Base-by-base conservation (phyloP, 1,284 basidiomycete species). In the Austroboletus niveus region DNA sequence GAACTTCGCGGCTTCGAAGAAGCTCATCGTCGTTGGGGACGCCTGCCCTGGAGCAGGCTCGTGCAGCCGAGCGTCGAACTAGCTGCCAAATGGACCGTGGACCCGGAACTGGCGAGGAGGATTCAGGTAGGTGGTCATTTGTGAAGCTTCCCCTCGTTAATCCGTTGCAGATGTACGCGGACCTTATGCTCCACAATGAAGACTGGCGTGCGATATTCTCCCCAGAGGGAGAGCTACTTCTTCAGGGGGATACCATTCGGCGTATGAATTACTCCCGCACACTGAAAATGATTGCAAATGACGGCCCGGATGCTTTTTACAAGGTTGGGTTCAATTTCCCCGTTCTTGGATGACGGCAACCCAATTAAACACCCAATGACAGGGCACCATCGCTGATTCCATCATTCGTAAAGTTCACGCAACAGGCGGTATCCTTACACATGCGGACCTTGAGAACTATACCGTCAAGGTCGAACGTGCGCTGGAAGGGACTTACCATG, bases 121-220 rank as follows among this genome's bases (percentile, higher is more conserved):
- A 80, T 96, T 41, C 76, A 85, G 49, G 85, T 89, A 61, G 60
- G 80, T 71, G 47, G 48, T 49, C 36, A n/a, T 4, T 32, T 17
- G 41, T 45, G 45, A 42, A 47, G 41, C 47, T 31, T 51, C 49
- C 27, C 14, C 36, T 62, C 44, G 60, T 46, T 45, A 17, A 53
- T 49, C 35, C 31, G 38, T 51, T 43, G 36, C 55, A 85, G 81
- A 71, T 68, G 66, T 81, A 74, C 60, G 68, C 79, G 9, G 60
- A 72, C 44, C 75, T 92, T 57, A 91, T 97, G 83, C 73, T 91
- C 31, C 73, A 77, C n/a, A 76, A 85, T 55, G 77, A 84, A 1
- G 86, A 92, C 54, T 98, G 92, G 92, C 76, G 72, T 32, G 71
- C 78, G 10, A 79, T 93, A 40, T 96, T 95, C 67, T 87, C 92